Percentiles rank a stretch among this genome's conserved stretches.
phyloP scores from a whole-genome alignment of 805 yeast species.

The Cephaloascus fragrans region DNA sequence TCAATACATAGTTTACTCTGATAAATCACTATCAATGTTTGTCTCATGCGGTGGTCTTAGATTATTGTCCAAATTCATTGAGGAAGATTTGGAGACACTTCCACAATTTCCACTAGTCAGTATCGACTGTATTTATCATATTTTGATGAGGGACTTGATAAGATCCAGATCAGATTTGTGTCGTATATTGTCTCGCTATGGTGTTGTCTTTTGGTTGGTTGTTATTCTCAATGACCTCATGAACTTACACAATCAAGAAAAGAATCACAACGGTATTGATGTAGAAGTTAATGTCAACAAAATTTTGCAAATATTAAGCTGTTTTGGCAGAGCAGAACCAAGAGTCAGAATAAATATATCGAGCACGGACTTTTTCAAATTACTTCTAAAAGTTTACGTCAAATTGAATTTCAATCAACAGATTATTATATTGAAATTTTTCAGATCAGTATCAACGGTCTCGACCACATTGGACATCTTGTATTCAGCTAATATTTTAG shows the following conservation, averaged over 20 bases:
- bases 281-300: conserved; percentile 12
- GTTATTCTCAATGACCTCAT: conserved; percentile 19
- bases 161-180: conserved; percentile 32
- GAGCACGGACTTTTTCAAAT: conserved; percentile 27
- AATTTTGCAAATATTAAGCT: conserved; percentile 25
- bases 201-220: conserved; percentile 32
- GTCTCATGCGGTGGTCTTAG: conserved; percentile 36
- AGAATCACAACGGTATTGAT: conserved; percentile 1
- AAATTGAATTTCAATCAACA: conserved; percentile 21
- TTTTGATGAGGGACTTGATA: conserved; percentile 23
- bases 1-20: conserved; percentile 20
- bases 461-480: conserved; percentile 20
- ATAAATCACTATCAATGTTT: conserved; percentile 25
- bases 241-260: conserved; percentile 1
- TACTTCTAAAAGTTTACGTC: conserved; percentile 27
- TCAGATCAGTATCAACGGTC: conserved; percentile 29
- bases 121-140: conserved; percentile 22
- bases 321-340: conserved; percentile 36
- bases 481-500: conserved; percentile 30
- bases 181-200: conserved; percentile 29
- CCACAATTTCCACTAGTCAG: conserved; percentile 28
- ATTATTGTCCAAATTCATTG: conserved; percentile 32
- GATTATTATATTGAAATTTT: conserved; percentile 30
- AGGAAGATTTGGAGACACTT: conserved; percentile 29
- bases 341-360: conserved; percentile 29